These are phyloP conservation scores for Misopates orontium DNA, from an alignment of 257 asterid species.

Conservation along the genomic window DNA sequence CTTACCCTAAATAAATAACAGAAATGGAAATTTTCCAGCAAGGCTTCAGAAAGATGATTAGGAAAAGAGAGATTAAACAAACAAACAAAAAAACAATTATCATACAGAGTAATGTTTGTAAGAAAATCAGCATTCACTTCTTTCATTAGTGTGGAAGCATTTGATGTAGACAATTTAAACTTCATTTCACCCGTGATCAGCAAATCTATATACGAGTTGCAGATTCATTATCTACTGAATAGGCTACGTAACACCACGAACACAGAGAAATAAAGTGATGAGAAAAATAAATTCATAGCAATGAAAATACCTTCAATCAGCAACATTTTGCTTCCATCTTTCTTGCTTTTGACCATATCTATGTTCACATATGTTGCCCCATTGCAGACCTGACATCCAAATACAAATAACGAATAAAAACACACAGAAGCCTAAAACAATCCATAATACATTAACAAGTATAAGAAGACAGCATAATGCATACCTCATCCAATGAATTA, in stretches of 20 bases:
- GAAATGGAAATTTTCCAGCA: neutral
- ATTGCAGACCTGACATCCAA: constrained; percentile 55
- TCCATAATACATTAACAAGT: neutral
- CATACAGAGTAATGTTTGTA: constrained; percentile 9
- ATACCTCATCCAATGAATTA: constrained; percentile 90
- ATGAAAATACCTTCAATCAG: constrained; percentile 69
- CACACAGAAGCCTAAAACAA: constrained; percentile 21
- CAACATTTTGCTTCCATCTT: constrained; percentile 86
- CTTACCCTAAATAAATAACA: too few relatives aligned
- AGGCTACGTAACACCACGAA: neutral
- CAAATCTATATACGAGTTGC: neutral
- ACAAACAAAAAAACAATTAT: constrained; percentile 6
- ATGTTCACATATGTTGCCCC: constrained; percentile 85
- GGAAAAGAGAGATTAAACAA: constrained; percentile 5
- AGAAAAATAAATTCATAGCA: neutral
- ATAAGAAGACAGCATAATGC: constrained; percentile 14
- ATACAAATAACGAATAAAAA: constrained; percentile 8
- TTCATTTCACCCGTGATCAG: constrained; percentile 17
- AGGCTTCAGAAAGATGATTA: constrained; percentile 5
- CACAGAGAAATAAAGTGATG: neutral
- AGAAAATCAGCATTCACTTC: neutral
- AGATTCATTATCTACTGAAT: neutral
- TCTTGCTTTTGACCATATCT: constrained; percentile 74
- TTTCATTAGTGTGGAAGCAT: neutral
- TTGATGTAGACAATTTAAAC: neutral